Evolutionary conservation across 106 monocot species (phyloP).

Genomic region (Amphibolis antarctica): DNA sequence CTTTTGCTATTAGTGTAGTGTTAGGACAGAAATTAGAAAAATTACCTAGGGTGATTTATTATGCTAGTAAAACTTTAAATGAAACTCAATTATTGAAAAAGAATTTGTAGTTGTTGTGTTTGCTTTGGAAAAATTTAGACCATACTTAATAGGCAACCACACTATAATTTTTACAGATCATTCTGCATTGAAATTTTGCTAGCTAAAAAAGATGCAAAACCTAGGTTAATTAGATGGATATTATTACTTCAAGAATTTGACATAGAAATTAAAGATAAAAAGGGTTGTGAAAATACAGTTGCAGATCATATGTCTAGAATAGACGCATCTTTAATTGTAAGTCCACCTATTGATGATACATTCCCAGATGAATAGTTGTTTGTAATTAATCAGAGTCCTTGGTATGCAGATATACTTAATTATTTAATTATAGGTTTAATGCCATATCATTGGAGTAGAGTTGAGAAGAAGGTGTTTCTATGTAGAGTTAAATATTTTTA

Average conservation of each 20-base stretch:
- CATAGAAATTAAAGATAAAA: too few relatives aligned
- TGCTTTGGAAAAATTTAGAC: too few relatives aligned
- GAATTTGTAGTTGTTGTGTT: neutral
- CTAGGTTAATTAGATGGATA: too few relatives aligned
- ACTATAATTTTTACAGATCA: neutral
- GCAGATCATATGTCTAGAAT: neutral
- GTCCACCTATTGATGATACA: neutral
- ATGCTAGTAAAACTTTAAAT: too few relatives aligned
- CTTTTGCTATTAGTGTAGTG: too few relatives aligned
- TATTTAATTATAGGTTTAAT: neutral
- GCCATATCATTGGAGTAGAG: neutral
- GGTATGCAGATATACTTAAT: slow-evolving; percentile 3
- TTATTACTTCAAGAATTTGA: too few relatives aligned
- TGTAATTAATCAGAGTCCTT: neutral
- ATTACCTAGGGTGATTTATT: too few relatives aligned
- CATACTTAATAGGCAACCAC: too few relatives aligned
- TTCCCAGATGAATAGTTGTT: slow-evolving; percentile 4
- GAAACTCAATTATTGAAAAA: neutral
- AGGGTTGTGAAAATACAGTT: too few relatives aligned
- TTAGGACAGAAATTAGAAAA: too few relatives aligned
- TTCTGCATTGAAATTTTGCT: neutral
- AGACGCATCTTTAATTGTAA: neutral
- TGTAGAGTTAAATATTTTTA: too few relatives aligned
- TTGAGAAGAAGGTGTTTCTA: neutral
- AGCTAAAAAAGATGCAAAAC: neutral